Base-by-base conservation (phyloP, 2,329 filamentous ascomycete species). In the Exophiala alcalophila region DNA sequence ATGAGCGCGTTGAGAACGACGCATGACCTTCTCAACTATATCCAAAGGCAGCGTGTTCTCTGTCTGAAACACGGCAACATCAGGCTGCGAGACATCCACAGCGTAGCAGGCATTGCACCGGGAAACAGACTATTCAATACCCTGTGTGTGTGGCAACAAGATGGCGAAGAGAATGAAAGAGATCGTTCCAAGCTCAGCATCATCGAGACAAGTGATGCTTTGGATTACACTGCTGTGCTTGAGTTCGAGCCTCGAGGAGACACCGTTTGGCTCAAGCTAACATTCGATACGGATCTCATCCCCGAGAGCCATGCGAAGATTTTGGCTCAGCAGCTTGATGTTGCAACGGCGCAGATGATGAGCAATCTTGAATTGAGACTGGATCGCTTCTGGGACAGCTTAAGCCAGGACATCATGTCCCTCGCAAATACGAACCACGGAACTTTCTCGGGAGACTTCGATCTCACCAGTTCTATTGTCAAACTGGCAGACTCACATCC, bases 71-170 rank as follows among this genome's bases (percentile, higher is more conserved):
- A 91, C 59, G 76, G 76, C 15, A 68, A 69, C 1, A 57, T 89
- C 4, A 73, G 86, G 0, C 70, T 94, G 2, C 67, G 77, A 1
- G 79, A 88, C 2, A 86, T 95, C 52, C 83, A 80, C 56, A 78
- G 76, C 52, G 63, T 74, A 1, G 76, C 74, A 3, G 75, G 73
- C 0, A 47, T 83, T 1, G 65, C 72, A 19, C 70, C 78, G 1
- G 69, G 73, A 1, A 72, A 78, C 26, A 65, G 66, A 1, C 64
- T 94, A 0, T 95, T 91, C 54, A 86, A 94, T 53, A 74, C 82
- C 1, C 68, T 95, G 0, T 83, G 94, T 56, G 81, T 90, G 0
- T 96, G 90, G 72, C 90, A 96, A 56, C 83, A 94, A 58, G 84
- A 82, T 0, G 67, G 84, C 1, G 64, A 54, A 12, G 51, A 63